Conservation (phyloP, 1,139 yeast genomes). For the Blastobotrys persicus region DNA sequence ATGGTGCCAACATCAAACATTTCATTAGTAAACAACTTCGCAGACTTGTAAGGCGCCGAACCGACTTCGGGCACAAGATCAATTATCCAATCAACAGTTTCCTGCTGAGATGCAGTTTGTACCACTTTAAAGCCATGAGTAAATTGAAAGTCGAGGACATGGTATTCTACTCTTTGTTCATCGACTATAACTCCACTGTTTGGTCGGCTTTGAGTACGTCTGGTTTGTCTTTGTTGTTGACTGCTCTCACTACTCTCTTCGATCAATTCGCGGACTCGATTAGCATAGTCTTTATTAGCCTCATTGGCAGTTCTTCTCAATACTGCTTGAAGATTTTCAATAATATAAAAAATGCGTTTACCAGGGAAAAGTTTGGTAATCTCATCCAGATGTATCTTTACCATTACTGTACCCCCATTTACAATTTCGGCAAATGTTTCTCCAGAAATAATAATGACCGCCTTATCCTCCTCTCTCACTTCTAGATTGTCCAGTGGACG, state of each 20-base stretch:
- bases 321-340: slow-evolving; percentile 26
- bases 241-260: slow-evolving; percentile 8
- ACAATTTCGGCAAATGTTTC: slow-evolving; percentile 12
- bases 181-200: not conserved
- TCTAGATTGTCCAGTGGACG: slow-evolving; percentile 16
- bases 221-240: slow-evolving; percentile 1
- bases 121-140: slow-evolving; percentile 21
- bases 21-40: slow-evolving; percentile 26
- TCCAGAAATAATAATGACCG: slow-evolving; percentile 19
- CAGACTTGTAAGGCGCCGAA: slow-evolving; percentile 25
- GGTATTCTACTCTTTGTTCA: not conserved
- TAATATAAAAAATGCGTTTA: slow-evolving; percentile 23
- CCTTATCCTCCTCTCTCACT: slow-evolving; percentile 17
- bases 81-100: slow-evolving; percentile 28
- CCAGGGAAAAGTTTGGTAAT: slow-evolving; percentile 14
- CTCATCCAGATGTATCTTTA: slow-evolving; percentile 16
- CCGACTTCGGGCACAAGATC: slow-evolving; percentile 26
- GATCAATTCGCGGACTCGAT: slow-evolving; percentile 27
- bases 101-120: slow-evolving; percentile 23
- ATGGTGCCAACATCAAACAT: slow-evolving; percentile 45
- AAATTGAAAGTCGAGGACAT: slow-evolving; percentile 20
- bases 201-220: not conserved
- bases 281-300: slow-evolving; percentile 22
- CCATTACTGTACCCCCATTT: slow-evolving; percentile 2
- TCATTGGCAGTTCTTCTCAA: slow-evolving; percentile 21